A percentile compares a stretch with the other conserved stretches of the same genome.
These are phyloP conservation scores for Psilocybe cyanescens DNA, from an alignment of 768 basidiomycete genomes.

Conservation along the genomic window DNA sequence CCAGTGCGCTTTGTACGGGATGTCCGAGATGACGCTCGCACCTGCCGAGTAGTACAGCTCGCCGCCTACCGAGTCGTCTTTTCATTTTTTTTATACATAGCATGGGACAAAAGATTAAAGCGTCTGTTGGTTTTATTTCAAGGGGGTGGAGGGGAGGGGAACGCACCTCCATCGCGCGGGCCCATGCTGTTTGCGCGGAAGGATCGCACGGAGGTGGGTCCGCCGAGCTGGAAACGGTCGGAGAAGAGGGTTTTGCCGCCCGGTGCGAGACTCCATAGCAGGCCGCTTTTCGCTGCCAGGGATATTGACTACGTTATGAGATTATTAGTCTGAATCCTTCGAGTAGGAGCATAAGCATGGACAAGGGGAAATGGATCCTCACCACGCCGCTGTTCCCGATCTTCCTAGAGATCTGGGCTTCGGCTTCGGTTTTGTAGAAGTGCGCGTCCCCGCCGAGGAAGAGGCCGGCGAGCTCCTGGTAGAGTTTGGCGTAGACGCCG, in stretches of 20 bases:
- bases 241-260: slow-evolving; percentile 56
- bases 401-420: slow-evolving; percentile 63
- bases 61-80: slow-evolving; percentile 89
- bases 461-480: slow-evolving; percentile 61
- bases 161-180: slow-evolving; percentile 71
- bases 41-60: slow-evolving; percentile 83
- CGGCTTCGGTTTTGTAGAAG: slow-evolving; percentile 75
- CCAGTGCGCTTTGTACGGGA: slow-evolving; percentile 80
- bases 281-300: slow-evolving; percentile 70
- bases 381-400: slow-evolving; percentile 60
- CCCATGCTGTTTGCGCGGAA: slow-evolving; percentile 82
- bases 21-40: slow-evolving; percentile 71
- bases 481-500: slow-evolving; percentile 66
- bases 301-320: slow-evolving; percentile 64
- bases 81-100: neutral
- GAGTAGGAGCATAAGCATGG: neutral
- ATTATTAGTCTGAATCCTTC: neutral
- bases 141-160: neutral
- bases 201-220: slow-evolving; percentile 81
- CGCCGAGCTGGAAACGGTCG: slow-evolving; percentile 93
- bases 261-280: slow-evolving; percentile 63
- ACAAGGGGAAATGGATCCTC: slow-evolving; percentile 26
- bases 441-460: slow-evolving; percentile 74
- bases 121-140: no score
- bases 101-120: neutral